Percentiles rank a stretch among this genome's conserved stretches.
Evolutionary conservation across 2,329 filamentous ascomycete species (phyloP).

Genomic region (Venturia effusa): DNA sequence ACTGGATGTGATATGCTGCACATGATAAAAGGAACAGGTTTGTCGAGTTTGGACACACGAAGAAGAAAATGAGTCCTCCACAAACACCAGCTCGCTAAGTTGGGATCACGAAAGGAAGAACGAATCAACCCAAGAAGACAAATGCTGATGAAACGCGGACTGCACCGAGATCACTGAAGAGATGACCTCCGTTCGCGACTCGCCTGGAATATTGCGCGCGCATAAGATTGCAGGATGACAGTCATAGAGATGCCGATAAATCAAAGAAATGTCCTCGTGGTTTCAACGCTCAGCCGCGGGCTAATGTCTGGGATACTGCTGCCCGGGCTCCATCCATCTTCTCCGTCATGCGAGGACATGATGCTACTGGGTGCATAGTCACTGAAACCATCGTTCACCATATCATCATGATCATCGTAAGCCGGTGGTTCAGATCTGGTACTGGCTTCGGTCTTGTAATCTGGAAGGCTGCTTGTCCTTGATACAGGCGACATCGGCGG

Average conservation of each 20-base stretch:
- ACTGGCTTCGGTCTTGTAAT: conserved; percentile 30
- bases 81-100: conserved; percentile 1
- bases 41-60: neutral
- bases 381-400: conserved; percentile 9
- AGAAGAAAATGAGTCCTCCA: neutral
- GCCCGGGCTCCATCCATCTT: conserved; percentile 9
- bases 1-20: no score
- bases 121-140: neutral
- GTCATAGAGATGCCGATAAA: neutral
- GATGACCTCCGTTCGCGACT: neutral
- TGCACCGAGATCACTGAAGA: neutral
- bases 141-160: neutral
- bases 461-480: conserved; percentile 31
- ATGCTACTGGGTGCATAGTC: conserved; percentile 1
- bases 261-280: conserved; percentile 8
- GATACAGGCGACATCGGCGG: conserved; percentile 15
- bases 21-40: neutral
- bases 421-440: conserved; percentile 17
- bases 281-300: conserved; percentile 7
- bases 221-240: neutral
- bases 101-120: neutral
- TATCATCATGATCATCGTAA: conserved; percentile 14
- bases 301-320: conserved; percentile 10
- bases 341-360: conserved; percentile 14
- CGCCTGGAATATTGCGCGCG: neutral